phyloP scores from a whole-genome alignment of 768 basidiomycete species.

The Mrakia blollopis region DNA sequence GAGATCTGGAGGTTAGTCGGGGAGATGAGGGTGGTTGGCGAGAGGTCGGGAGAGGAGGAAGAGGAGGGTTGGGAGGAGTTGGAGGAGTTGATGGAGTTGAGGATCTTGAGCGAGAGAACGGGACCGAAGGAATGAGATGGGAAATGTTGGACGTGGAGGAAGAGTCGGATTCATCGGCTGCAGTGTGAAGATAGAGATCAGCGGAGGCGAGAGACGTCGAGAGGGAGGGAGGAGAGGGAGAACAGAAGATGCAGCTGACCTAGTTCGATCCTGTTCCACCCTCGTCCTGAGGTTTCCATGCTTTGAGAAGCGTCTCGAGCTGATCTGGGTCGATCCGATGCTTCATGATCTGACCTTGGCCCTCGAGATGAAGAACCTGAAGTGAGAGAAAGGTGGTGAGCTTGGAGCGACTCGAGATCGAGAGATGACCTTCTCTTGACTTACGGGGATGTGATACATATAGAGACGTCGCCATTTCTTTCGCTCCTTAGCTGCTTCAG shows the following conservation, averaged over 20 bases:
- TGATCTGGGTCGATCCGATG: not conserved
- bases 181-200: not conserved
- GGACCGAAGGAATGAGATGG: not conserved
- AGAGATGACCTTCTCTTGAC: not conserved
- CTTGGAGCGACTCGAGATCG: not conserved
- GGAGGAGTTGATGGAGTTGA: not conserved
- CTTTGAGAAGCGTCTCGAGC: constrained; percentile 12
- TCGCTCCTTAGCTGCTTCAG: not conserved
- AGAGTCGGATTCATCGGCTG: not conserved
- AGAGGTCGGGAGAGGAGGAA: not conserved
- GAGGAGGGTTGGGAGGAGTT: not conserved
- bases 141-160: not conserved
- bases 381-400: not conserved
- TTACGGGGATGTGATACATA: constrained; percentile 22
- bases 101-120: not conserved
- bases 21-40: no score
- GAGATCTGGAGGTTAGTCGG: not conserved
- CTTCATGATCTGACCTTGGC: constrained; percentile 3
- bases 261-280: not conserved
- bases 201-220: not conserved
- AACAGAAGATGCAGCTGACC: not conserved
- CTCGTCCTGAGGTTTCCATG: constrained; percentile 4
- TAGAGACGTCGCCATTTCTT: constrained; percentile 23
- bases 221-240: not conserved
- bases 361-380: not conserved